phyloP scores from a whole-genome alignment of 306 rosid genomes.

The Corylus heterophylla region DNA sequence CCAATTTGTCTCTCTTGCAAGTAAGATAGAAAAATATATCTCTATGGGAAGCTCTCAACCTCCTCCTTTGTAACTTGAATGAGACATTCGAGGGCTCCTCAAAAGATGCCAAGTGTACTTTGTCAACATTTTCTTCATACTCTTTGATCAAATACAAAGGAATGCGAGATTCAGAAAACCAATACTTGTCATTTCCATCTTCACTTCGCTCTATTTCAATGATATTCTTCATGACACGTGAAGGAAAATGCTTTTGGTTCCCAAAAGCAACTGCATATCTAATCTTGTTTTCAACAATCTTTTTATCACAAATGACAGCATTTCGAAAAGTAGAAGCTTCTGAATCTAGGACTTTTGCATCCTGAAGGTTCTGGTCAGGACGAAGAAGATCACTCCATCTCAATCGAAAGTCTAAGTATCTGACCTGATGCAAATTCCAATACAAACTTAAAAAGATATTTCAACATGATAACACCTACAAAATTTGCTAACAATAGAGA shows the following conservation, averaged over 20 bases:
- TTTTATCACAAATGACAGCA: slow-evolving; percentile 71
- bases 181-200: slow-evolving; percentile 64
- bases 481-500: slow-evolving; percentile 14
- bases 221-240: slow-evolving; percentile 80
- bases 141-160: slow-evolving; percentile 87
- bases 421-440: slow-evolving; percentile 71
- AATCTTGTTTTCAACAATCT: slow-evolving; percentile 52
- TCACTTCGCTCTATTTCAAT: slow-evolving; percentile 60
- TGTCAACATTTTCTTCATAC: slow-evolving; percentile 57
- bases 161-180: slow-evolving; percentile 83
- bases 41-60: slow-evolving; percentile 47
- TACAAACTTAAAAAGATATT: slow-evolving; percentile 23
- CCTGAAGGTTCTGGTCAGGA: slow-evolving; percentile 82
- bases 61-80: slow-evolving; percentile 45
- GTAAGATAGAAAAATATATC: slow-evolving; percentile 74
- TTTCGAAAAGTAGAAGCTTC: slow-evolving; percentile 93
- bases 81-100: slow-evolving; percentile 42
- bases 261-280: slow-evolving; percentile 80
- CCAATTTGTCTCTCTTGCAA: slow-evolving; percentile 86
- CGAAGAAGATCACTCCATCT: slow-evolving; percentile 95
- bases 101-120: slow-evolving; percentile 30
- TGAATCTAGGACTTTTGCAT: slow-evolving; percentile 77
- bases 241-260: slow-evolving; percentile 92
- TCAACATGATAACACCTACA: slow-evolving; percentile 23
- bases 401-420: slow-evolving; percentile 75